Evolutionary conservation across 805 yeast genomes (phyloP).

Genomic region (Wickerhamomyces xylosicus): DNA sequence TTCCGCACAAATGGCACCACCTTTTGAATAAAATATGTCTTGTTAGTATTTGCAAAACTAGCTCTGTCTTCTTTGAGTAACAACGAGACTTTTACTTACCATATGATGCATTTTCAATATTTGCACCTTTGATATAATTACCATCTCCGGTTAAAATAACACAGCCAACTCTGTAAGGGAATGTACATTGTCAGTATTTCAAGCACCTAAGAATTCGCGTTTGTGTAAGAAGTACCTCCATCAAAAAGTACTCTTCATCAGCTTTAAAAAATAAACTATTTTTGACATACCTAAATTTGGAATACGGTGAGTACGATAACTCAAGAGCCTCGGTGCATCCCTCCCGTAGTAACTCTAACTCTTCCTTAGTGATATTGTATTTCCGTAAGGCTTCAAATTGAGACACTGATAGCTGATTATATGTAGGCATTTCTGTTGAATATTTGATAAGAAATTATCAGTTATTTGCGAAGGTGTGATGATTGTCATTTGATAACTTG

Average conservation of each 20-base stretch:
- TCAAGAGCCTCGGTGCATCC: slow-evolving; percentile 27
- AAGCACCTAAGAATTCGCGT: slow-evolving; percentile 64
- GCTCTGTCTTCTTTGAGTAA: no score
- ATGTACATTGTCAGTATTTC: slow-evolving; percentile 21
- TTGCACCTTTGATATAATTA: slow-evolving; percentile 58
- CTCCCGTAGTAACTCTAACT: slow-evolving; percentile 18
- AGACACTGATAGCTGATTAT: background rate
- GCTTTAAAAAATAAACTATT: background rate
- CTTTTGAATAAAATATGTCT: slow-evolving; percentile 2
- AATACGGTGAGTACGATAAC: slow-evolving; percentile 38
- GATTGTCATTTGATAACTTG: no score
- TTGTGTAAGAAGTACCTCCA: slow-evolving; percentile 44
- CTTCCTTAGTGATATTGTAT: slow-evolving; percentile 11
- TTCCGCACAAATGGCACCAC: slow-evolving; percentile 70
- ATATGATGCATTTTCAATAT: slow-evolving; percentile 88
- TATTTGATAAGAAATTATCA: no score
- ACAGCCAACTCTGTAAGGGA: slow-evolving; percentile 76
- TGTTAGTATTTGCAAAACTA: background rate
- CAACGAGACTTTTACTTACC: slow-evolving; percentile 28
- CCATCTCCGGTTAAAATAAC: slow-evolving; percentile 46
- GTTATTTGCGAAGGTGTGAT: no score
- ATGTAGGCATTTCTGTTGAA: background rate
- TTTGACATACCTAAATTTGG: slow-evolving; percentile 22
- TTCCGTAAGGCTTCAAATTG: background rate
- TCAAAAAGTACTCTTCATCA: background rate